Evolutionary conservation across 1,284 basidiomycete species (phyloP), one percentile per base, ranked within the genome.

Genomic region (Puccinia triticina): DNA sequence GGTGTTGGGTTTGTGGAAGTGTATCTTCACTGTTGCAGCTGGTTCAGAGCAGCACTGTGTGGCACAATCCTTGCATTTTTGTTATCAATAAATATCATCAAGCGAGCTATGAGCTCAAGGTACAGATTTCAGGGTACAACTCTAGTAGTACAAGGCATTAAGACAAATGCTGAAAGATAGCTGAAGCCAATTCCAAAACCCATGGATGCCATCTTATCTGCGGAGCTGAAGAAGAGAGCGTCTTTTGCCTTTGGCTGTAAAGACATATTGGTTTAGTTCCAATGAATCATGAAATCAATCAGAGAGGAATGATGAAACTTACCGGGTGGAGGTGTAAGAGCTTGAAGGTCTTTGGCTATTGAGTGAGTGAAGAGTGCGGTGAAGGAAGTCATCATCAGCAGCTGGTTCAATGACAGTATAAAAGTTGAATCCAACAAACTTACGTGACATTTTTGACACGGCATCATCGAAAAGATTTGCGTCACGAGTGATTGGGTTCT

Each of bases 401-500:
- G n/a, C 55, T 26, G 55, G 26, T 57, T 29, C n/a, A 16, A 21
- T 50, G 48, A 50, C 50, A 18, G 26, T 14, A 34, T 4, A 4
- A 61, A 57, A 26, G 23, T n/a, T 2, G 16, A 40, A 14, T 18
- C 8, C 37, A 14, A 23, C 26, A 8, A n/a, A 57, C 77, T 79
- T 71, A 79, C 77, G 48, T 46, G 77, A 61, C 12, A 79, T 4
- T 61, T 79, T 79, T 34, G 77, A n/a, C 12, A n/a, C 23, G 1
- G 61, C 66, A 40, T 79, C 77, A 34, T 53, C 21, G 40, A 71
- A 79, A 14, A 67, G 34, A 21, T 79, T 50, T 53, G 43, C 29
- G 7, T 67, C 61, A 16, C 77, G 77, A 11, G 77, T 71, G 12
- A 79, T 66, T n/a, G 77, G 77, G 46, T 79, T 79, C 67, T 71